phyloP scores from a whole-genome alignment of 2,329 filamentous ascomycete species.

The Chalara sp. region DNA sequence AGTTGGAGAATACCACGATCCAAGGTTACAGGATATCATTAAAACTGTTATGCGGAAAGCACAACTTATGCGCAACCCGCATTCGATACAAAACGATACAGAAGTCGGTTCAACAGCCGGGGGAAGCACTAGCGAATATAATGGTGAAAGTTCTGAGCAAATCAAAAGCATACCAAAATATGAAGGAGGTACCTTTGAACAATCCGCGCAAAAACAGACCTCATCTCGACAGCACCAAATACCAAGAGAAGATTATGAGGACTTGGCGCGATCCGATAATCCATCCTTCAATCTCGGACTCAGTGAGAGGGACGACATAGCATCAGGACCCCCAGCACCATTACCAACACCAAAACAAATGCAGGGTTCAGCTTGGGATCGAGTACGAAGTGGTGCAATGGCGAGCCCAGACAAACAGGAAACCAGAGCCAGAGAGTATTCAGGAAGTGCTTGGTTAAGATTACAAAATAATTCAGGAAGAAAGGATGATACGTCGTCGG shows the following conservation, averaged over 20 bases:
- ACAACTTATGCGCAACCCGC: background rate
- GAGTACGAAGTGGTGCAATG: conserved; percentile 19
- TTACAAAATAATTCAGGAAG: conserved; percentile 3
- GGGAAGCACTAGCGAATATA: too few species aligned
- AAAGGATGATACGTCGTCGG: conserved; percentile 1
- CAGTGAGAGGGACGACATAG: conserved; percentile 9
- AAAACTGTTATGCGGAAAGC: background rate
- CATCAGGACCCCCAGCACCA: background rate
- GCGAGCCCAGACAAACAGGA: background rate
- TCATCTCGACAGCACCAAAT: background rate
- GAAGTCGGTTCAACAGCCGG: background rate
- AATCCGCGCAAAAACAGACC: background rate
- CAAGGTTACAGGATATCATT: conserved; percentile 11
- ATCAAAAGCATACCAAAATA: background rate
- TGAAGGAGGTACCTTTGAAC: background rate
- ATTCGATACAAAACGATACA: background rate
- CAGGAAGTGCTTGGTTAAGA: conserved; percentile 10
- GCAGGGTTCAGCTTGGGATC: conserved; percentile 26
- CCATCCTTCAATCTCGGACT: conserved; percentile 22
- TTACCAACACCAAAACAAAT: conserved; percentile 4
- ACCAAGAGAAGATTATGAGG: conserved; percentile 1
- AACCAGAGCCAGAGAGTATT: conserved; percentile 1
- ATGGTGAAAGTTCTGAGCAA: background rate
- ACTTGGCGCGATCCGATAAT: conserved; percentile 22
- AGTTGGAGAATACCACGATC: conserved; percentile 21